Evolutionary conservation across 2,329 filamentous ascomycete genomes (phyloP), one percentile per base, ranked within the genome.

Genomic region (Trichoderma simmonsii): DNA sequence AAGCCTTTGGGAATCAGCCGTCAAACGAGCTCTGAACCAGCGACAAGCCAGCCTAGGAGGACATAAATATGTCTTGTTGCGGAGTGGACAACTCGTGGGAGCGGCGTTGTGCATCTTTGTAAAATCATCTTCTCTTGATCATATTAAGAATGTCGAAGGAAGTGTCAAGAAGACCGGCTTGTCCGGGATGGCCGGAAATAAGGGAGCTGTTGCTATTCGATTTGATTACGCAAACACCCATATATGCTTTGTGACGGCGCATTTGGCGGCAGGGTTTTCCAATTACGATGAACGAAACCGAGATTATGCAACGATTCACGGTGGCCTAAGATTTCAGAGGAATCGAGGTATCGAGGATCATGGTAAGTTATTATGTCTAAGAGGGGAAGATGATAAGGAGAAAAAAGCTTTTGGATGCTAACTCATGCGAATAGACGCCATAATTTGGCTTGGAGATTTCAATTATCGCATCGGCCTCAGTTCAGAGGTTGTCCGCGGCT

Each of bases 171-270:
- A 98, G 86, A 88, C 87, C 80, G 96, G 96, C 4, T 90, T 99
- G 86, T 98, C 95, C 28, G 96, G 96, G 6, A 97, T 99, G 87
- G 95, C 95, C 32, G 96, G 96, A 26, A 99, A 99, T 83, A 99
- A 99, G 83, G 96, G 96, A 21, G 96, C 96, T 1, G 97, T 98
- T 64, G 96, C 95, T 2, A 98, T 99, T 77, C 92, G 96, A 5
- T 93, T 99, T 82, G 95, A 98, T 74, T 98, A 94, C 78, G 95
- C 93, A 32, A 97, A 93, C 78, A 98, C 95, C 2, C 93, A 92
- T 2, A 89, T 99, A 32, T 98, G 96, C 81, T 95, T 99, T 74
- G 93, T 99, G 30, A 99, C 96, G 26, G 96, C 96, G 24, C 96
- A 99, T 88, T 84, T 99, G 79, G 96, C 96, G 34, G 96, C 96